Percentiles rank a stretch among this genome's conserved stretches.
Conservation (phyloP, 768 basidiomycete genomes). For the Tulasnella sp. region DNA sequence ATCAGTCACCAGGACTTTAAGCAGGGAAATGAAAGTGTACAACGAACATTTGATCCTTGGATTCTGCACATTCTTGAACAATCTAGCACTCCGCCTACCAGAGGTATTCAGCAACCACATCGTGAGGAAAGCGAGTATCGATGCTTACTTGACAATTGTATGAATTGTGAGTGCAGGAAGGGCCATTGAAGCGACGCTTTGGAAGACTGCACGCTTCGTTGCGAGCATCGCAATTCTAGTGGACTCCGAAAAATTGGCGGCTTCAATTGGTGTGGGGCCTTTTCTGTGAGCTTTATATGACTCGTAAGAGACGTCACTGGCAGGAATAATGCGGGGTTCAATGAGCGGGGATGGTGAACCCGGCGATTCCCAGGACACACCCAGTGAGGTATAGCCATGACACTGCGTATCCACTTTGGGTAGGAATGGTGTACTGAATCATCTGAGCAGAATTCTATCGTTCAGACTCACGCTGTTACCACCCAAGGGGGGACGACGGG, state of each 20-base stretch:
- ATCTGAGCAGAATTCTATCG: background rate
- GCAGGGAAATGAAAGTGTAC: background rate
- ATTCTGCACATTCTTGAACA: conserved; percentile 45
- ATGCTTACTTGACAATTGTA: conserved; percentile 45
- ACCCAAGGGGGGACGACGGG: conserved; percentile 60
- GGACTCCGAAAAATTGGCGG: conserved; percentile 55
- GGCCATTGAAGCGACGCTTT: conserved; percentile 74
- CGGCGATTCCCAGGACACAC: conserved; percentile 23
- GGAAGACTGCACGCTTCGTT: conserved; percentile 65
- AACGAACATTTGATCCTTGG: conserved; percentile 36
- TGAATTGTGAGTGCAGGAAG: conserved; percentile 79
- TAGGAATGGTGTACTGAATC: background rate
- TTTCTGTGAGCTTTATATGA: conserved; percentile 61
- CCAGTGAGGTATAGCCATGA: conserved; percentile 72
- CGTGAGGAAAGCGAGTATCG: background rate
- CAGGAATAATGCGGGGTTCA: background rate
- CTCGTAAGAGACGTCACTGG: conserved; percentile 63
- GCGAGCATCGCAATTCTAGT: conserved; percentile 57
- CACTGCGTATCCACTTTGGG: conserved; percentile 44
- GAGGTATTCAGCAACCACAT: background rate
- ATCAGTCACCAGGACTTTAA: background rate
- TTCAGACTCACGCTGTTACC: conserved; percentile 39
- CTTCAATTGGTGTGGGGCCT: conserved; percentile 56
- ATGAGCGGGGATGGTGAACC: background rate
- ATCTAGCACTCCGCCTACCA: conserved; percentile 44